A percentile compares a stretch with the other conserved stretches of the same genome.
Evolutionary conservation across 768 basidiomycete genomes (phyloP).

Genomic region (Boletales sp.): DNA sequence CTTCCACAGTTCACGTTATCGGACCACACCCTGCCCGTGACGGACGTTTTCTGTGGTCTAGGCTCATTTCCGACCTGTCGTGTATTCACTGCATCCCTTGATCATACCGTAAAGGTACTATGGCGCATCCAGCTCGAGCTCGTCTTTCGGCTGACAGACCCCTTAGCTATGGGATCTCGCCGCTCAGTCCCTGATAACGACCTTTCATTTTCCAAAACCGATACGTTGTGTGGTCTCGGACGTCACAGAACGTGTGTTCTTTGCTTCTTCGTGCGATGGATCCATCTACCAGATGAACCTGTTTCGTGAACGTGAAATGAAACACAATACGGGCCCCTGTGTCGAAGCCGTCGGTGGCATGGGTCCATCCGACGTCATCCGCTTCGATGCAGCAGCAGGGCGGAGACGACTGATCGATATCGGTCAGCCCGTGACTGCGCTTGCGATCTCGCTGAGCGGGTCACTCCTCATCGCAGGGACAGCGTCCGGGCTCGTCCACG

Average conservation of each 20-base stretch:
- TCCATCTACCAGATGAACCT: slow-evolving; percentile 78
- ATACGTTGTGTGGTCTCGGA: slow-evolving; percentile 75
- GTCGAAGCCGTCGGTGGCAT: slow-evolving; percentile 74
- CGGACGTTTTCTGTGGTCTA: slow-evolving; percentile 75
- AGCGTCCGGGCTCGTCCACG: slow-evolving; percentile 60
- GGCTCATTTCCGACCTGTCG: slow-evolving; percentile 77
- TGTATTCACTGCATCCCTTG: slow-evolving; percentile 76
- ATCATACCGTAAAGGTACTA: slow-evolving; percentile 86
- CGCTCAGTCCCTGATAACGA: slow-evolving; percentile 71
- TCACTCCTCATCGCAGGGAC: slow-evolving; percentile 84
- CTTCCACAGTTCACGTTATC: slow-evolving; percentile 75
- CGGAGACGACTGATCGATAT: slow-evolving; percentile 66
- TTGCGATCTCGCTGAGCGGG: slow-evolving; percentile 75
- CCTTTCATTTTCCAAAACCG: slow-evolving; percentile 82
- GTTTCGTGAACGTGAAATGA: slow-evolving; percentile 59
- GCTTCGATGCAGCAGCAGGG: slow-evolving; percentile 52
- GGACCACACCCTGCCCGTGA: slow-evolving; percentile 91
- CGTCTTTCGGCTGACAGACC: slow-evolving; percentile 7
- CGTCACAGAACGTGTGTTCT: slow-evolving; percentile 81
- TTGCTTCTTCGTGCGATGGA: slow-evolving; percentile 75
- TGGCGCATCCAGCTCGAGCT: slow-evolving; percentile 8
- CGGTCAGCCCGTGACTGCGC: slow-evolving; percentile 64
- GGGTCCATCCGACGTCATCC: slow-evolving; percentile 66
- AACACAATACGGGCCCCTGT: slow-evolving; percentile 42
- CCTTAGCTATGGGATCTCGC: slow-evolving; percentile 77